Conservation (phyloP, 208 protist genomes). For the Leishmania aethiopica region DNA sequence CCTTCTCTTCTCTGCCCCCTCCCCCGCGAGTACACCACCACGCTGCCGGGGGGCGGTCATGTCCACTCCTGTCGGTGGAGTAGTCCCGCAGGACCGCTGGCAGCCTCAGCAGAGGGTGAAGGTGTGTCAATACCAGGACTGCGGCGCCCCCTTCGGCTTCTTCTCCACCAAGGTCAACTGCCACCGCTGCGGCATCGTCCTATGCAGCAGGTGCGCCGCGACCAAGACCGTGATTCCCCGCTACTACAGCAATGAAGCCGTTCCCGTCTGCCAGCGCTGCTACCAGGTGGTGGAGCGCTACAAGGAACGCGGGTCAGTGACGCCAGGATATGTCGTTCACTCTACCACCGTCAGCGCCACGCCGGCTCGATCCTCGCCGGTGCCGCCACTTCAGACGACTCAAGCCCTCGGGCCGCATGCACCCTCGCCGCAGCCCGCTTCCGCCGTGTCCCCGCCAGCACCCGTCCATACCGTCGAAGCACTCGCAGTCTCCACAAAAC, state of each 20-base stretch:
- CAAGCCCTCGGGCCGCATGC: not conserved
- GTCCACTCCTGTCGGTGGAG: constrained; percentile 39
- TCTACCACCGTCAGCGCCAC: constrained; percentile 17
- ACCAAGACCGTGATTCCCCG: constrained; percentile 39
- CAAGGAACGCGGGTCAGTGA: constrained; percentile 23
- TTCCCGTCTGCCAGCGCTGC: constrained; percentile 60
- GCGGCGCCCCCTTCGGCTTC: constrained; percentile 54
- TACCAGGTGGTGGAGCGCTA: constrained; percentile 40
- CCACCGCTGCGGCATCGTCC: constrained; percentile 73
- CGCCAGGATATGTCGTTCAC: constrained; percentile 18
- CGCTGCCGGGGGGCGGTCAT: not conserved
- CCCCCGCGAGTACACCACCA: not conserved
- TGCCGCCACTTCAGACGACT: not conserved
- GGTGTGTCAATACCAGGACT: constrained; percentile 76
- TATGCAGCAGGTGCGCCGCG: constrained; percentile 49
- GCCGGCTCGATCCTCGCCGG: not conserved
- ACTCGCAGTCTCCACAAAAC: not conserved
- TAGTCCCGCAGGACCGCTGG: constrained; percentile 57
- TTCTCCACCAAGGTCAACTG: constrained; percentile 61
- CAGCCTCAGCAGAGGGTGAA: constrained; percentile 41
- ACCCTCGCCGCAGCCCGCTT: not conserved
- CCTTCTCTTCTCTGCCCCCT: not conserved
- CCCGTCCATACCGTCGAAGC: not conserved
- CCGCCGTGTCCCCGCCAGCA: not conserved
- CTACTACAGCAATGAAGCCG: constrained; percentile 43